Evolutionary conservation across 495 filamentous ascomycete species (phyloP).

Genomic region (Neohortaea acidophila): DNA sequence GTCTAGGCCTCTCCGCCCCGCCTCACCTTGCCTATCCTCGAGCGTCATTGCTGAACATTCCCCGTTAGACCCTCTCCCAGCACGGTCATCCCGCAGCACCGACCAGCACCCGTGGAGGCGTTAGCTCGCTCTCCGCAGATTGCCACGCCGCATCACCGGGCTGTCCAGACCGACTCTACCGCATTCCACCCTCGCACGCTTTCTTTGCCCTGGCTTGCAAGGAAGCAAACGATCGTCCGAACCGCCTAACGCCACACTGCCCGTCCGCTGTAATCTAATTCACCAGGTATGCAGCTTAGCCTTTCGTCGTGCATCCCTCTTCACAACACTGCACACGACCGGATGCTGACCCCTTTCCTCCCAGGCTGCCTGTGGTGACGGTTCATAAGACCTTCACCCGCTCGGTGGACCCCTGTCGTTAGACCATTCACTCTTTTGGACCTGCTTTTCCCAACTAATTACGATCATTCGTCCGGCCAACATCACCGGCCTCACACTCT

Average conservation of each 20-base stretch:
- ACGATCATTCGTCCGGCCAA: constrained; percentile 37
- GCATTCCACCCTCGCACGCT: constrained; percentile 16
- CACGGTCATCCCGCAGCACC: constrained; percentile 10
- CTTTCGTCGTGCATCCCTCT: constrained; percentile 11
- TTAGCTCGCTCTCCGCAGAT: constrained; percentile 30
- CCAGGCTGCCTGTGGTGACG: neutral
- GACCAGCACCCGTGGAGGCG: constrained; percentile 23
- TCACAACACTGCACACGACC: constrained; percentile 11
- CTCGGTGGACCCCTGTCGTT: constrained; percentile 9
- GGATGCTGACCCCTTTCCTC: constrained; percentile 9
- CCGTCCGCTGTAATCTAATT: constrained; percentile 21
- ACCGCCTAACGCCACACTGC: constrained; percentile 3
- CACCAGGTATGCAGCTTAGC: constrained; percentile 18
- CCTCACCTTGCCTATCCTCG: constrained; percentile 1
- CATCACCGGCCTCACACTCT: constrained; percentile 24
- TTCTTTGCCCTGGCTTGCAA: constrained; percentile 19
- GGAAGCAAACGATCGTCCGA: constrained; percentile 7
- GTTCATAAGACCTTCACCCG: constrained; percentile 17
- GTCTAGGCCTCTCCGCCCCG: no score
- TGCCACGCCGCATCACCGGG: constrained; percentile 13
- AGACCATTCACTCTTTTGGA: constrained; percentile 23
- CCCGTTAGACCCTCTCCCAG: constrained; percentile 4
- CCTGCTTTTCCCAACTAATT: constrained; percentile 38
- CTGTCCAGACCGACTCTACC: constrained; percentile 11
- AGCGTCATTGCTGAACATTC: constrained; percentile 12